Base-by-base conservation (phyloP, 495 filamentous ascomycete species). In the Bryoglossum gracile region DNA sequence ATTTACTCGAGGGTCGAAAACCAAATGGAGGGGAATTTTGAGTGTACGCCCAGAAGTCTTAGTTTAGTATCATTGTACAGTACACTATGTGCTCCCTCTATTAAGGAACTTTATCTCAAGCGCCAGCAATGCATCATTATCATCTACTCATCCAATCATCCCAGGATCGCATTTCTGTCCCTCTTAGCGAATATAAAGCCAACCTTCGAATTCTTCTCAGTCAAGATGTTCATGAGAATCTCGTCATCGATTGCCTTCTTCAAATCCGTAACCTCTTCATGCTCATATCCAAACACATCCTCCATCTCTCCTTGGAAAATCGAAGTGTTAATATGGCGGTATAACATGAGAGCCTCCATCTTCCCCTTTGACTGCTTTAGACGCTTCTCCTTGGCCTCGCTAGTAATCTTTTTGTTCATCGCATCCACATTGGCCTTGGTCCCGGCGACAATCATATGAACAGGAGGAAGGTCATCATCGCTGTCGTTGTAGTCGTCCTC, bases 101-200 rank as follows among this genome's bases (percentile, higher is more conserved):
- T 41, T 13, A 39, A 9, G 32, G 5, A 32, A 14, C 23, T 14
- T 17, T 35, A 17, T 16, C 3, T 34, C 25, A 6, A 50, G 36
- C 46, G 46, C 46, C 46, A 19, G 39, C 48, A 8, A 46, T 47
- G 41, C 41, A 38, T 10, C 17, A 39, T 22, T 23, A 33, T 37
- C 22, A n/a, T n/a, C n/a, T n/a, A n/a, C n/a, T n/a, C n/a, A n/a
- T n/a, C n/a, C n/a, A n/a, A 32, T 11, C 16, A 46, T 25, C 16
- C n/a, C 25, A 44, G 16, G n/a, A 17, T n/a, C 28, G 30, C 13
- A 36, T 10, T 22, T 43, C 44, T 40, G 47, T 46, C 42, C 48
- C 54, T 57, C 60, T 87, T 89, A 43, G 80, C 77, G 60, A 89
- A 86, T 9, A 88, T 68, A 63, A 78, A 89, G 5, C 73, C 72